These are phyloP conservation scores for Penicillium maclennaniae DNA, from an alignment of 495 filamentous ascomycete species.

Conservation along the genomic window DNA sequence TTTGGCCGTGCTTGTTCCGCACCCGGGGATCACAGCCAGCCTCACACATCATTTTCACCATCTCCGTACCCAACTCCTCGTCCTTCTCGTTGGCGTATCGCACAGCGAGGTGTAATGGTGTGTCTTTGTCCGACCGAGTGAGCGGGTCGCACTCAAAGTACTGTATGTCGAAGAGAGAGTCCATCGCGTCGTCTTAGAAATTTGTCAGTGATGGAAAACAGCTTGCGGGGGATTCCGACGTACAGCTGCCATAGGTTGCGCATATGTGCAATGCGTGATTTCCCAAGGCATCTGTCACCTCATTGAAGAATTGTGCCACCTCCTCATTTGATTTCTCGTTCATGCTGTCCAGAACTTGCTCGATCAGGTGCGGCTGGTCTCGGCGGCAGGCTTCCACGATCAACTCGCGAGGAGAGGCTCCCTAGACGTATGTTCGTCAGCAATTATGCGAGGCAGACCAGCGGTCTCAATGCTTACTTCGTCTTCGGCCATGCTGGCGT, in stretches of 20 bases:
- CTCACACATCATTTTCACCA: constrained; percentile 89
- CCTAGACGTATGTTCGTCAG: constrained; percentile 47
- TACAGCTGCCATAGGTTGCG: constrained; percentile 80
- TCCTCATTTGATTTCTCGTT: constrained; percentile 46
- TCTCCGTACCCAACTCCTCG: constrained; percentile 57
- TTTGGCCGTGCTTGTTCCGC: constrained; percentile 45
- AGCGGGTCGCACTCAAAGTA: constrained; percentile 91
- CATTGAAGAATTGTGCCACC: constrained; percentile 74
- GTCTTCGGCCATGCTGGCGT: constrained; percentile 35
- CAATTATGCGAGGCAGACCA: not conserved
- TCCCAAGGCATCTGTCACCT: constrained; percentile 76
- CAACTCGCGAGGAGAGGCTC: constrained; percentile 78
- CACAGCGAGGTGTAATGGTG: constrained; percentile 84
- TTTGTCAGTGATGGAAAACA: not conserved
- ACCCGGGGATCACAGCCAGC: constrained; percentile 75
- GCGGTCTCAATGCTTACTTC: constrained; percentile 29
- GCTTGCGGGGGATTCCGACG: constrained; percentile 27
- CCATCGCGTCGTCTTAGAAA: constrained; percentile 75
- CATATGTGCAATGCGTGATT: constrained; percentile 88
- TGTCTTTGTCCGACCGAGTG: constrained; percentile 77
- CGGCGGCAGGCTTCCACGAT: constrained; percentile 91
- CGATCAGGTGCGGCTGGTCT: constrained; percentile 82
- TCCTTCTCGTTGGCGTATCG: constrained; percentile 74
- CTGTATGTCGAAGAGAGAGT: constrained; percentile 87
- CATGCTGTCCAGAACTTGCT: constrained; percentile 48